Base-by-base conservation (phyloP, 345 rosid genomes). In the Brassica cretica region DNA sequence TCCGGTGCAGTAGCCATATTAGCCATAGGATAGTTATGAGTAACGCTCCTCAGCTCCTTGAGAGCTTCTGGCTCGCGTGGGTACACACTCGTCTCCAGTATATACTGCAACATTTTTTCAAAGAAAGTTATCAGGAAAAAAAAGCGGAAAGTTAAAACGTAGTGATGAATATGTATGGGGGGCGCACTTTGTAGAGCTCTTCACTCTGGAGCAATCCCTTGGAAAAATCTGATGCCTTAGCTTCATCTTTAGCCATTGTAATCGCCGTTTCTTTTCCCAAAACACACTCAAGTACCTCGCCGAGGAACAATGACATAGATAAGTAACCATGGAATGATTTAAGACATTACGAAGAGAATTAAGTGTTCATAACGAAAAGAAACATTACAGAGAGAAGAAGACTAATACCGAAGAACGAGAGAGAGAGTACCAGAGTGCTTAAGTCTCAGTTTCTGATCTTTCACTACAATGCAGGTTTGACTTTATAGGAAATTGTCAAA, bases 31-130 rank as follows among this genome's bases (percentile, higher is more conserved):
- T 87, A 92, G 83, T 30, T 67, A 59, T 85, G 88, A 25, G 91
- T 89, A 25, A 80, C 64, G 44, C 77, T 73, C 60, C 94, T 84
- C 5, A 93, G 86, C 81, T 93, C 94, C 82, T 80, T 91, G 53
- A 93, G 86, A 64, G 78, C 76, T 75, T 84, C 84, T 8, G 87
- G 83, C 61, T 91, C 98, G 5, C 89, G 85, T 4, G 98, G 98
- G 64, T 81, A 87, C 68, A 93, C 96, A 44, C 85, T 88, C 1
- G 91, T 91, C 81, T 86, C 89, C 56, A 89, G 66, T 30, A 91
- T 63, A 79, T 93, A 93, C 93, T 90, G 89, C 55, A 74, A 11
- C 33, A 25, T 35, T 49, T 16, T 53, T 12, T 29, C 29, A 58
- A 65, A 39, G 9, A 44, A 15, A 66, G 14, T 14, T 11, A 11